Evolutionary conservation across 306 rosid genomes (phyloP), one percentile per base, ranked within the genome.

Genomic region (Medicago arabica): DNA sequence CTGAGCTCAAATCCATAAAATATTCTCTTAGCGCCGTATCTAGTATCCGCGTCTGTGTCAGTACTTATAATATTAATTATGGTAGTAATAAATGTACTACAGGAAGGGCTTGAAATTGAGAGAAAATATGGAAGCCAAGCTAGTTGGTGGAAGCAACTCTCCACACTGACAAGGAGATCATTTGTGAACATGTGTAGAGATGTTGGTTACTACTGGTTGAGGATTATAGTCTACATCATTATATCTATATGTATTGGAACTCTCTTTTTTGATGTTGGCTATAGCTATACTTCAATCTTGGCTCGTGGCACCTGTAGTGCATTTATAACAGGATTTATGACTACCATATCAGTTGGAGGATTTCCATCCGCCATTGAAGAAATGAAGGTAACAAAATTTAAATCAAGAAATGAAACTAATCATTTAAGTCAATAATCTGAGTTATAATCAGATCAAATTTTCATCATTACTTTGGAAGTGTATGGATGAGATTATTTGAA

Each of bases 341-440:
- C 99, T 75, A 92, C 92, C 78, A 95, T 95, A 97, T 90, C 99
- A 9, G 92, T 95, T 36, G 99, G 99, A 61, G 99, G 99, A 58
- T 95, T 95, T 83, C 99, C 99, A 41, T 95, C 97, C 7, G 92
- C 90, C 23, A 71, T 89, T 46, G 99, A 95, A 80, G 99, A 95
- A 88, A 92, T 90, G 96, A 95, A 92, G 97, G 98, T 94, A 74
- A 39, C 9, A 76, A n/a, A 9, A 28, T 9, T 41, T 41, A 3
- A 41, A 9, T 41, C 47, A 41, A 41, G 47, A 41, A 41, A 41
- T 41, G 47, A 41, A 41, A 41, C 34, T 12, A 41, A 9, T 41
- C 9, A 41, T 41, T 9, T 41, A 41, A 41, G 47, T 41, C 47
- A 10, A 41, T 41, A 41, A 9, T 41, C 47, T 41, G 14, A 41